A percentile compares a stretch with the other conserved stretches of the same genome.
These are phyloP conservation scores for Keithomyces neogunnii DNA, from an alignment of 2,329 filamentous ascomycete genomes.

Conservation along the genomic window DNA sequence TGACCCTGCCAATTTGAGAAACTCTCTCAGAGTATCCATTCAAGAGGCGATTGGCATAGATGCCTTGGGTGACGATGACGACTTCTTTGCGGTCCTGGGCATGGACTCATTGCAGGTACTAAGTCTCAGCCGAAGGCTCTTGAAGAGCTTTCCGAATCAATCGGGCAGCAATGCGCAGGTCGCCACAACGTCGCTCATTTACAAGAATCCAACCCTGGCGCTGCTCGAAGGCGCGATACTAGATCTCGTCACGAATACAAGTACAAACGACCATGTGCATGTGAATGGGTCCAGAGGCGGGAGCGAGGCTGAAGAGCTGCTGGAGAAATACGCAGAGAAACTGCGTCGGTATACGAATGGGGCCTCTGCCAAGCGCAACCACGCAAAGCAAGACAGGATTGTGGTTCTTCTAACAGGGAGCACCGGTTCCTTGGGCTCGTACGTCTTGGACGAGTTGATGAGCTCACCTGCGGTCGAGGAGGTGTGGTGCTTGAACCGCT, in stretches of 20 bases:
- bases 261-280: no score
- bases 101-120: constrained; percentile 33
- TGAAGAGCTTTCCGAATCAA: constrained; percentile 4
- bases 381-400: no score
- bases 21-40: not conserved
- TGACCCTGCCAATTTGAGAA: no score
- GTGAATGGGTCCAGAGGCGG: no score
- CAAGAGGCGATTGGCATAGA: constrained; percentile 9
- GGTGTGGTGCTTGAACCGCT: constrained; percentile 19
- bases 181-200: no score
- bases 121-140: constrained; percentile 7
- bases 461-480: constrained; percentile 12
- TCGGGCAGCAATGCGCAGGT: no score
- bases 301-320: constrained; percentile 8
- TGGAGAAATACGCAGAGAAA: constrained; percentile 21
- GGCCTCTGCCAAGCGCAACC: no score
- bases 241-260: no score
- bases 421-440: constrained; percentile 80
- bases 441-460: constrained; percentile 42
- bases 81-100: constrained; percentile 27
- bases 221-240: no score
- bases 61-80: constrained; percentile 16
- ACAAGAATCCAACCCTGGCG: no score
- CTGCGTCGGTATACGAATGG: constrained; percentile 11
- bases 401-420: constrained; percentile 72